Base-by-base conservation (phyloP, 1,284 basidiomycete genomes). In the Neotropicomus parvogracilis region DNA sequence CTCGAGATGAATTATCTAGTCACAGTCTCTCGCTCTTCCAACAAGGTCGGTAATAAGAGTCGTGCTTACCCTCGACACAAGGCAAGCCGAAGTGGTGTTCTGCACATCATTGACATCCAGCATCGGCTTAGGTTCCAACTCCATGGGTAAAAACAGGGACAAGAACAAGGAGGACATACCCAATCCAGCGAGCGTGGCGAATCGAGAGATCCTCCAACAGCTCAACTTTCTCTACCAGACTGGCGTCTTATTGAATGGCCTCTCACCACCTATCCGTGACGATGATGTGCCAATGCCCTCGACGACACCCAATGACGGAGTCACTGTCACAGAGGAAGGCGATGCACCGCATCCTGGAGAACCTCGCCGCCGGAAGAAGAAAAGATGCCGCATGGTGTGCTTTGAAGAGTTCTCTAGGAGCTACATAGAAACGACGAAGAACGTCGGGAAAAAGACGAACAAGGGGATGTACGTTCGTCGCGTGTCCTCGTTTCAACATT, bases 141-240 rank as follows among this genome's bases (percentile, higher is more conserved):
- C 19, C 37, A 87, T 86, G 84, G 81, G 68, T 9, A 86, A 84
- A 67, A 59, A 60, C 53, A 85, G 83, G 63, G 66, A 45, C 44
- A 85, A 84, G 63, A 67, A 68, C 55, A 82, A 79, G 59, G 77
- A 79, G 48, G 75, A 78, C 17, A 68, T 58, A 7, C 81, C 83
- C 8, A 83, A 77, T 45, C 71, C 79, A 3, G 74, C 71, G 61
- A 77, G 63, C 53, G 71, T 86, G 31, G 58, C 74, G 4, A 88
- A 88, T 61, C 72, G 80, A 32, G 89, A 91, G 59, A 79, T 86
- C 32, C 75, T 89, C 27, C 89, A 91, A 61, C 77, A 88, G 20
- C 74, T 91, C 54, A 91, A 86, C 68, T 92, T 88, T 63, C 76
- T 91, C 26, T 89, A 88, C 60, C 89, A 91, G 68, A 87, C 88